These are phyloP conservation scores for Paramecium octaurelia DNA, from an alignment of 73 alveolate species.

Conservation along the genomic window DNA sequence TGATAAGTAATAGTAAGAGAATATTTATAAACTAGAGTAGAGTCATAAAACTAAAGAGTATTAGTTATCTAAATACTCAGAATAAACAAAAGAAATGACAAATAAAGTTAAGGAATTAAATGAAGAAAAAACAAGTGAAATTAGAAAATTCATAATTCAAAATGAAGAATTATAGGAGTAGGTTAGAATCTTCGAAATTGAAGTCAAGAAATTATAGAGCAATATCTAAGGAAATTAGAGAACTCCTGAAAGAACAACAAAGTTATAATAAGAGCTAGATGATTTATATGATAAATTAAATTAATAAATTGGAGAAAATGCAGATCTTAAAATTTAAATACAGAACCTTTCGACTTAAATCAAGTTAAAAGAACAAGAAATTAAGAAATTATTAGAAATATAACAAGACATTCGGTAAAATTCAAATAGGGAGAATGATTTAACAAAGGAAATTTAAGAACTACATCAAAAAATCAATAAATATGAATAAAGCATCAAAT, in stretches of 20 bases:
- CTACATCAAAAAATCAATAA: neutral
- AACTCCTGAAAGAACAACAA: neutral
- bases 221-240: neutral
- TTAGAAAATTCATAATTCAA: neutral
- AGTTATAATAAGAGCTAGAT: neutral
- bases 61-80: neutral
- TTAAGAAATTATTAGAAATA: neutral
- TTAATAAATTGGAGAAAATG: neutral
- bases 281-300: neutral
- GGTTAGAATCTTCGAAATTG: neutral
- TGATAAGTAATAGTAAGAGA: neutral
- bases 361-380: neutral
- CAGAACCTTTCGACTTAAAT: neutral
- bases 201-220: neutral
- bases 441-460: neutral
- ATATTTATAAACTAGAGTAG: neutral
- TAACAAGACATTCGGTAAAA: neutral
- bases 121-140: neutral
- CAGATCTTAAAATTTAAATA: neutral
- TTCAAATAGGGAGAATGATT: neutral
- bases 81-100: neutral
- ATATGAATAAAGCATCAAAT: neutral
- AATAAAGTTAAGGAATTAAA: neutral
- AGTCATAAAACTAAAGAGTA: neutral
- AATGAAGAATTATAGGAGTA: slow-evolving; percentile 1